These are phyloP conservation scores for Calophaca sinica DNA, from an alignment of 306 rosid species.

Conservation along the genomic window DNA sequence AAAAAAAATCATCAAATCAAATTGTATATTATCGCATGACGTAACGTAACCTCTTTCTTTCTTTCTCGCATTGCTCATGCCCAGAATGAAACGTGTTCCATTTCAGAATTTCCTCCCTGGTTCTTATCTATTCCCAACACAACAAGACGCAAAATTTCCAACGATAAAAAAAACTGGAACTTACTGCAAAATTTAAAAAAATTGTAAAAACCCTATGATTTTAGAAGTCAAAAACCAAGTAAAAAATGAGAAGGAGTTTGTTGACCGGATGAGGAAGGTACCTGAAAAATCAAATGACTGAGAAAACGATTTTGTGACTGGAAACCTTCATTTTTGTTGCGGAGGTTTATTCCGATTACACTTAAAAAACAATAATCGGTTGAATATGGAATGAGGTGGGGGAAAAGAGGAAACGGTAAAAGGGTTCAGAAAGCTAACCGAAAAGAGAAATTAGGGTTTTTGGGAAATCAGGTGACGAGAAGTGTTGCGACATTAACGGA, in stretches of 20 bases:
- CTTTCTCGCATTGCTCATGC: not conserved
- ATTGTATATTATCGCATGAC: not conserved
- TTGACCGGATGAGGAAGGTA: not conserved
- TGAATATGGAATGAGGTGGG: slow-evolving; percentile 7
- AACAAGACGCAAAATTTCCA: not conserved
- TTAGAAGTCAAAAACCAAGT: not conserved
- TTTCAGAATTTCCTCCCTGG: not conserved
- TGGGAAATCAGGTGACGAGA: slow-evolving; percentile 34
- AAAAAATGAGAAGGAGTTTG: not conserved
- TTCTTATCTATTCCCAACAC: not conserved
- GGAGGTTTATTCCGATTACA: not conserved
- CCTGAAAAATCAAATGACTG: slow-evolving; percentile 33
- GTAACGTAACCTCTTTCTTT: not conserved
- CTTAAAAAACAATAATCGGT: not conserved
- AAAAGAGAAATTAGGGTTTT: slow-evolving; percentile 55
- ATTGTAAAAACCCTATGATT: not conserved
- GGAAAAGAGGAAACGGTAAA: not conserved
- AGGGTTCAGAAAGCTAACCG: not conserved
- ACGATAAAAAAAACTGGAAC: not conserved
- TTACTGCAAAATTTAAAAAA: not conserved
- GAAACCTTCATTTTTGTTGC: not conserved
- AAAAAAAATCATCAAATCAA: slow-evolving; percentile 12
- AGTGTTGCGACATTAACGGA: slow-evolving; percentile 52
- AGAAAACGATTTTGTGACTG: slow-evolving; percentile 10
- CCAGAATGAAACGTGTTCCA: slow-evolving; percentile 1